Percentiles rank a stretch among this genome's conserved stretches.
These are phyloP conservation scores for Panicum miliaceum DNA, from an alignment of 176 grass and related monocot genomes.

Conservation along the genomic window DNA sequence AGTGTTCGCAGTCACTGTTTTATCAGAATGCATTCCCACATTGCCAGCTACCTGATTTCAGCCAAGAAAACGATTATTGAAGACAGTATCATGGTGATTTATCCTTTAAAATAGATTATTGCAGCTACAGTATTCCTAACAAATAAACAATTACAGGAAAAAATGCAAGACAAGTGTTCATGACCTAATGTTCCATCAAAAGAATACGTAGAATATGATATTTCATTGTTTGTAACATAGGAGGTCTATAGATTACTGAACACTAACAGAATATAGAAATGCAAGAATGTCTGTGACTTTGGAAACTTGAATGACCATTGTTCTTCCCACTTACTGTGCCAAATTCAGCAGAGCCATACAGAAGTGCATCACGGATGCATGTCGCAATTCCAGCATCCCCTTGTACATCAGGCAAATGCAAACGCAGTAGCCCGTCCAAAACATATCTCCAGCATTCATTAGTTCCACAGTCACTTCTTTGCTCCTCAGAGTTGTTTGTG, in stretches of 20 bases:
- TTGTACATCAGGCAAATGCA: constrained; percentile 52
- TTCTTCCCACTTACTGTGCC: constrained; percentile 36
- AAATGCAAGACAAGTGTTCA: constrained; percentile 1
- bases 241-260: constrained; percentile 18
- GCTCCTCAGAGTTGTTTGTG: constrained; percentile 37
- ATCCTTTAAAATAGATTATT: constrained; percentile 34
- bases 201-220: not conserved
- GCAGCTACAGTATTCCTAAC: not conserved
- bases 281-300: constrained; percentile 34
- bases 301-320: not conserved
- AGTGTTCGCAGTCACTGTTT: constrained; percentile 42
- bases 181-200: constrained; percentile 34
- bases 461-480: constrained; percentile 49
- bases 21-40: constrained; percentile 43
- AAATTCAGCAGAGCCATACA: constrained; percentile 40
- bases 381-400: constrained; percentile 68
- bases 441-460: constrained; percentile 64
- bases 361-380: constrained; percentile 62
- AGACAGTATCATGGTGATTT: constrained; percentile 16
- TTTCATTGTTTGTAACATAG: constrained; percentile 16
- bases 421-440: constrained; percentile 58
- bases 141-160: constrained; percentile 27
- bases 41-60: constrained; percentile 46
- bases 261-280: constrained; percentile 22
- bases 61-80: constrained; percentile 35